Percentiles rank a stretch among this genome's conserved stretches.
These are phyloP conservation scores for Fusarium sp. DNA, from an alignment of 2,329 filamentous ascomycete species.

Conservation along the genomic window DNA sequence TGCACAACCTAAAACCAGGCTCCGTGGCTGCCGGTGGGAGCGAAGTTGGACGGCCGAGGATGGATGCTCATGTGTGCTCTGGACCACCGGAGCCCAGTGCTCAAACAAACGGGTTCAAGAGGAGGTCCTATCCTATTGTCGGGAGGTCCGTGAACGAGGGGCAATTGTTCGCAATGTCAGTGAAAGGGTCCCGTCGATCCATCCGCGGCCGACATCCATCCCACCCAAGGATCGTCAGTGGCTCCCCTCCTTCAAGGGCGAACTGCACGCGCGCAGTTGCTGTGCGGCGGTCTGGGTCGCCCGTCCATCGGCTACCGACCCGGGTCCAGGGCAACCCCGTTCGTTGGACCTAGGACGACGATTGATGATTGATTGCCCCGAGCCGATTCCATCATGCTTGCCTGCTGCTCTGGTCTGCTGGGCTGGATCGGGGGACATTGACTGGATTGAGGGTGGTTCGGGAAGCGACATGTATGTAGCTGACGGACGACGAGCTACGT, in stretches of 20 bases:
- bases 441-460: slow-evolving; percentile 9
- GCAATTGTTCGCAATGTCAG: slow-evolving; percentile 1
- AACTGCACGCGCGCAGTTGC: slow-evolving; percentile 1
- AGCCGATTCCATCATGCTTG: slow-evolving; percentile 16
- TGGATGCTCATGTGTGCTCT: slow-evolving; percentile 3
- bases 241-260: slow-evolving; percentile 17
- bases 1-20: not conserved
- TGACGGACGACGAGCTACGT: slow-evolving; percentile 3
- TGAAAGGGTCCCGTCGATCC: slow-evolving; percentile 7
- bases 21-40: not conserved
- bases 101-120: not conserved
- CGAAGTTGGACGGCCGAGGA: not conserved
- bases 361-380: not conserved
- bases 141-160: slow-evolving; percentile 15
- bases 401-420: not conserved
- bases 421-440: slow-evolving; percentile 8
- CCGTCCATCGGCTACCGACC: slow-evolving; percentile 16
- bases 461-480: not conserved
- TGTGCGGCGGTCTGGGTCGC: slow-evolving; percentile 14
- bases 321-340: slow-evolving; percentile 4
- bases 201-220: slow-evolving; percentile 19
- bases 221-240: slow-evolving; percentile 24
- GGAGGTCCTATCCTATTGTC: not conserved
- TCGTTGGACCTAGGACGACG: not conserved
- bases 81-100: slow-evolving; percentile 13